These are phyloP conservation scores for Yarrowia yakushimensis DNA, from an alignment of 805 yeast species.

Conservation along the genomic window DNA sequence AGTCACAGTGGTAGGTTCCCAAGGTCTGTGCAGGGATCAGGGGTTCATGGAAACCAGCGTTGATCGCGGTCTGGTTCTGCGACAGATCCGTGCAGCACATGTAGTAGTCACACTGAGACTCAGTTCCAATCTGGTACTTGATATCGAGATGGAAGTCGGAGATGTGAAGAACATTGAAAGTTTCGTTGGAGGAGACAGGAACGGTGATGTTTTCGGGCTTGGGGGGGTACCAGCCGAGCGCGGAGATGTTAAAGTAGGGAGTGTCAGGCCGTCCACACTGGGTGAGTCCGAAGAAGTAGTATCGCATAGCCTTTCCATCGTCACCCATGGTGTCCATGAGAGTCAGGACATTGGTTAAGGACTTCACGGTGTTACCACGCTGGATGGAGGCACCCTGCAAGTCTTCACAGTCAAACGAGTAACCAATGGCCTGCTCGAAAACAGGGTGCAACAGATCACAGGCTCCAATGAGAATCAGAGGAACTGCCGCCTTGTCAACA, in stretches of 20 bases:
- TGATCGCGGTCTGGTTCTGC: constrained; percentile 24
- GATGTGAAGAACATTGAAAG: constrained; percentile 60
- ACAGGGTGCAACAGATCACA: not conserved
- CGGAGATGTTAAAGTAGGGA: constrained; percentile 46
- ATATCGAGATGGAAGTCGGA: constrained; percentile 64
- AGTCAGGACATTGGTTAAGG: constrained; percentile 50
- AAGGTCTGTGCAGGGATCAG: constrained; percentile 57
- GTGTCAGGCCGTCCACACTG: constrained; percentile 48
- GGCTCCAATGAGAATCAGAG: not conserved
- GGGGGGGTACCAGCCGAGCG: constrained; percentile 43
- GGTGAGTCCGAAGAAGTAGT: constrained; percentile 48
- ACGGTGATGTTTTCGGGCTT: constrained; percentile 38
- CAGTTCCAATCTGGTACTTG: constrained; percentile 47
- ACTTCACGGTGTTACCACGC: constrained; percentile 12
- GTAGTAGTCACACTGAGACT: constrained; percentile 45
- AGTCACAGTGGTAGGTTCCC: constrained; percentile 63
- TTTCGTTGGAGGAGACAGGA: constrained; percentile 34
- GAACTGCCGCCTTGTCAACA: not conserved
- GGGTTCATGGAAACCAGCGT: constrained; percentile 26
- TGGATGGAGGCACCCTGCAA: not conserved
- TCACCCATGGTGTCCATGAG: constrained; percentile 50
- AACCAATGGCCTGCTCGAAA: constrained; percentile 1
- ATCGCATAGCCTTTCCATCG: constrained; percentile 56
- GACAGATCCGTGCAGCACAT: constrained; percentile 53
- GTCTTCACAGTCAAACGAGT: not conserved